Base-by-base conservation (phyloP, 257 asterid species). In the Solanum chmielewskii region DNA sequence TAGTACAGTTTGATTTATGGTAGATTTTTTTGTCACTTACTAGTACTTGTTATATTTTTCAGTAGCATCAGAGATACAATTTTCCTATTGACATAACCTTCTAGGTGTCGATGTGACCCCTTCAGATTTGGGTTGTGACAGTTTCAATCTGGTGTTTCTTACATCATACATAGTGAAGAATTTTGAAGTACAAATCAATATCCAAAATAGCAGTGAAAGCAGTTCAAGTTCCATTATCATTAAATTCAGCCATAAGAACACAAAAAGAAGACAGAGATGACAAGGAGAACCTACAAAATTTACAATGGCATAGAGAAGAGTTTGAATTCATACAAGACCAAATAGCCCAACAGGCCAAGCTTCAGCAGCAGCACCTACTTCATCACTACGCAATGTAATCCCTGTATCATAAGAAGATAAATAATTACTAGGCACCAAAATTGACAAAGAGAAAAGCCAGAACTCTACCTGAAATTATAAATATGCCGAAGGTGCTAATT, bases 311-410 rank as follows among this genome's bases (percentile, higher is more conserved):
- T 60, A 86, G 85, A 81, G 47, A 86, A 77, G 84, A 90, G 69
- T 83, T 74, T 81, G 87, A 87, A 89, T 84, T 49, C 92, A 88
- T 94, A 96, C 99, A 74, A 97, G 95, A 88, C 98, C 99, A 89
- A 94, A 94, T 59, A 97, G 91, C 83, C 97, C 98, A 88, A 97
- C 99, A 76, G 94, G 98, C 99, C 98, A 97, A 88, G 98, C 99
- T 91, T 95, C 96, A 59, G 91, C 94, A 87, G 99, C 99, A 47
- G 94, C 97, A 88, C 96, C 95, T 64, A 97, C 90, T 89, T 95
- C 97, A 88, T 94, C 98, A 89, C 95, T 93, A 73, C 92, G 94
- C 91, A 97, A 85, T 6, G 96, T 97, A 91, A 97, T 89, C 75
- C 99, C 99, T 95, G 90, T 75, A 70, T 75, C 86, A 87, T 9